phyloP scores from a whole-genome alignment of 2,329 filamentous ascomycete genomes.

The Aureobasidium pullulans region DNA sequence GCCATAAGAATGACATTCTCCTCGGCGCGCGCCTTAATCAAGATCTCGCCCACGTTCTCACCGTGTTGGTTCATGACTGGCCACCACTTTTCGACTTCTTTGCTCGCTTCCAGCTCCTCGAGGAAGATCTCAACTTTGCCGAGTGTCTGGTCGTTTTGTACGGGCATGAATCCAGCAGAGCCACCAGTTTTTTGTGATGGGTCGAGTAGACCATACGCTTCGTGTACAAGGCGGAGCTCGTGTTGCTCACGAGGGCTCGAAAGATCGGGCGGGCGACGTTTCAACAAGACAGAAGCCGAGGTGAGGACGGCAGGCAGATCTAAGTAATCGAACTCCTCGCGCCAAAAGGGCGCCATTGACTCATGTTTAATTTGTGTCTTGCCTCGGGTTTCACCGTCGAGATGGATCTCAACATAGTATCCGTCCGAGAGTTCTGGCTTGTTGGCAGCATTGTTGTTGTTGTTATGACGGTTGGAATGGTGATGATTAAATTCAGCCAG shows the following conservation, averaged over 20 bases:
- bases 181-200: conserved; percentile 28
- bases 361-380: conserved; percentile 65
- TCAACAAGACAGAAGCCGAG: conserved; percentile 63
- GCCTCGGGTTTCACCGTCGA: conserved; percentile 72
- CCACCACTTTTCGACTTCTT: conserved; percentile 80
- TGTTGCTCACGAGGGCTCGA: conserved; percentile 25
- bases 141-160: conserved; percentile 44
- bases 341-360: conserved; percentile 72
- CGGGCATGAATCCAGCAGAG: conserved; percentile 35
- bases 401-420: conserved; percentile 69
- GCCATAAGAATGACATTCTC: conserved; percentile 84
- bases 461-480: conserved; percentile 11
- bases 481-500: conserved; percentile 14
- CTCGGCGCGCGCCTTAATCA: conserved; percentile 75
- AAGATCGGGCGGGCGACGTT: conserved; percentile 44
- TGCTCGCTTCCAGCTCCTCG: conserved; percentile 67
- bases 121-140: conserved; percentile 77
- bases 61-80: conserved; percentile 69
- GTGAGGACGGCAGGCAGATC: conserved; percentile 65
- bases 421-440: conserved; percentile 43
- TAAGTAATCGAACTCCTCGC: conserved; percentile 69
- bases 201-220: conserved; percentile 28
- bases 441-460: not conserved
- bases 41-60: conserved; percentile 71
- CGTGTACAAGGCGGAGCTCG: conserved; percentile 33